Conservation (phyloP, 129 eudicot genomes). For the Glebionis coronaria region DNA sequence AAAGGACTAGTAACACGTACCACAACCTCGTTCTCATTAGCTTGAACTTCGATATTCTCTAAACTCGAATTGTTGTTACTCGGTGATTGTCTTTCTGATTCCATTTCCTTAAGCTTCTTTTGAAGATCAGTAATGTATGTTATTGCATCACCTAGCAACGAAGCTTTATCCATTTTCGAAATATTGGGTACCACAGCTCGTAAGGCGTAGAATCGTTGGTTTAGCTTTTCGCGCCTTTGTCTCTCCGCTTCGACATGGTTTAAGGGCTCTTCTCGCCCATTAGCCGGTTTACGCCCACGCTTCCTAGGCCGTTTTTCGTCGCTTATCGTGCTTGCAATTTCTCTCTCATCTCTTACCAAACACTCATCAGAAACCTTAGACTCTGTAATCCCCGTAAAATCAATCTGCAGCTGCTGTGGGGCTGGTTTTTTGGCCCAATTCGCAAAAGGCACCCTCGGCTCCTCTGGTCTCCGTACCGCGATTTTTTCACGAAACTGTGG, state of each 20-base stretch:
- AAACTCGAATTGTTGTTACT: conserved; percentile 12
- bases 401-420: conserved; percentile 56
- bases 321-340: not conserved
- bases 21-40: conserved; percentile 42
- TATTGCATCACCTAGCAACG: conserved; percentile 88
- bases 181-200: conserved; percentile 95
- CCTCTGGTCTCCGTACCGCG: conserved; percentile 47
- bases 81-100: conserved; percentile 40
- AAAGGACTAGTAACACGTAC: conserved; percentile 68
- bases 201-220: conserved; percentile 86
- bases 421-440: conserved; percentile 49
- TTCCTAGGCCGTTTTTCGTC: conserved; percentile 79
- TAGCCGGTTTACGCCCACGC: conserved; percentile 87
- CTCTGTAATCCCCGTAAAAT: conserved; percentile 66
- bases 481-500: conserved; percentile 61
- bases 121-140: conserved; percentile 90
- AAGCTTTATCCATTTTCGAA: conserved; percentile 95
- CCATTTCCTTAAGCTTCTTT: conserved; percentile 75
- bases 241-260: conserved; percentile 96
- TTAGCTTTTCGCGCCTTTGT: conserved; percentile 78
- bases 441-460: conserved; percentile 37
- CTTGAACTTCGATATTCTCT: conserved; percentile 51
- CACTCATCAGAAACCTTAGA: conserved; percentile 70
- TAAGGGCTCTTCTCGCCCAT: conserved; percentile 86
- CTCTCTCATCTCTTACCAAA: conserved; percentile 37